Evolutionary conservation across 148 eudicot genomes (phyloP), one percentile per base, ranked within the genome.

Genomic region (Persicaria maculosa): DNA sequence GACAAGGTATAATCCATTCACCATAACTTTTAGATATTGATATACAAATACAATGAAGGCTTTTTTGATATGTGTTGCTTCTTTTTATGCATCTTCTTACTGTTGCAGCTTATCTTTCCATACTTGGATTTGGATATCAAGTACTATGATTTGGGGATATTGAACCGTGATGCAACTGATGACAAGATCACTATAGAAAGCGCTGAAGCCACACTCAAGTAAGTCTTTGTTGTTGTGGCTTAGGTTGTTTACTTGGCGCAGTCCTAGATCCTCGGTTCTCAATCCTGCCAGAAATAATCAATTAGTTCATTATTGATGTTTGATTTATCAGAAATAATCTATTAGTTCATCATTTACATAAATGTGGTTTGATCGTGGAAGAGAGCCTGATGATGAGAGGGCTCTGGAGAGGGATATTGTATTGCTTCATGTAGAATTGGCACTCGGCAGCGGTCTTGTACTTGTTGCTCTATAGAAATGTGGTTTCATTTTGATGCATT

Each of bases 191-290:
- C 93, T 9, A 83, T 79, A 19, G 93, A 89, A 79, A 81, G 86
- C 76, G 93, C 93, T 48, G 80, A 82, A 81, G 93, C 93, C 40
- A 78, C 93, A 52, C 86, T 89, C 64, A 82, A 87, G 93, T 89
- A 81, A 81, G 86, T 77, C 46, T 55, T 22, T 48, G 6, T 8
- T 15, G 17, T 46, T 10, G 17, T 57, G 0, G 6, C 9, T 19
- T 31, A 3, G 40, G 40, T 31, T 31, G 40, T 31, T 31, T 31
- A 31, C 40, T 31, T 31, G 40, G 40, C 40, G 40, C 40, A 31
- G 40, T 31, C 40, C 40, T 31, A 31, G 40, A 31, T 31, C 40
- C 40, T 31, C 2, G 40, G 40, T 31, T 31, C 1, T 31, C 40
- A 31, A 31, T 31, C 40, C 40, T 31, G 1, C 40, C 40, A 31